A percentile compares a stretch with the other conserved stretches of the same genome.
Conservation (phyloP, 225 moss, liverwort and hornwort genomes). For the Bryum argenteum region DNA sequence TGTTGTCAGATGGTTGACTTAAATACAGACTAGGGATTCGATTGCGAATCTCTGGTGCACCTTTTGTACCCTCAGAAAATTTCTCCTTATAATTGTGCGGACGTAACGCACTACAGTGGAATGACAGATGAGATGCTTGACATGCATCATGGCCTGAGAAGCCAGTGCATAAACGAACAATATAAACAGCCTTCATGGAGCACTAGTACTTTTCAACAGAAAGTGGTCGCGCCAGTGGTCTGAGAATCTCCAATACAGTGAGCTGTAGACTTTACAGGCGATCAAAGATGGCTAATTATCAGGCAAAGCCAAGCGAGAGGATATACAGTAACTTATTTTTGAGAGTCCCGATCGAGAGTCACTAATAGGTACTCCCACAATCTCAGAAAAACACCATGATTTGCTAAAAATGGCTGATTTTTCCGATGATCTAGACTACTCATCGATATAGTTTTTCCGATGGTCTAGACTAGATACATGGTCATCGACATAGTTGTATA, state of each 20-base stretch:
- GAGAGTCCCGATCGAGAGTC: not conserved
- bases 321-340: conserved; percentile 6
- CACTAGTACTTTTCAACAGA: conserved; percentile 15
- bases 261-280: not conserved
- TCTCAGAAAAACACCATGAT: too few relatives aligned
- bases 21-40: conserved; percentile 12
- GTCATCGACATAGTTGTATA: too few relatives aligned
- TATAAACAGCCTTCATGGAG: not conserved
- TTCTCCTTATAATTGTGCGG: conserved; percentile 10
- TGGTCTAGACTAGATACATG: too few relatives aligned
- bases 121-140: conserved; percentile 19
- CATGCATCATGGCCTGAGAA: conserved; percentile 23
- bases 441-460: too few relatives aligned
- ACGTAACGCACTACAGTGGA: conserved; percentile 9
- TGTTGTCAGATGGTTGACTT: not conserved
- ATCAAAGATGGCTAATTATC: conserved; percentile 17
- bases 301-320: conserved; percentile 15
- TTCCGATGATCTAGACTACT: too few relatives aligned
- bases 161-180: conserved; percentile 10
- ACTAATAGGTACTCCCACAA: too few relatives aligned
- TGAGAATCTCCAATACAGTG: conserved; percentile 8
- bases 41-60: conserved; percentile 7
- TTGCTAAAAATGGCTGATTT: too few relatives aligned
- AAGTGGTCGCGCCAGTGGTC: conserved; percentile 4
- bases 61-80: not conserved